Conservation (phyloP, 1,139 yeast species). For the Cylindricascospora bacillispora region DNA sequence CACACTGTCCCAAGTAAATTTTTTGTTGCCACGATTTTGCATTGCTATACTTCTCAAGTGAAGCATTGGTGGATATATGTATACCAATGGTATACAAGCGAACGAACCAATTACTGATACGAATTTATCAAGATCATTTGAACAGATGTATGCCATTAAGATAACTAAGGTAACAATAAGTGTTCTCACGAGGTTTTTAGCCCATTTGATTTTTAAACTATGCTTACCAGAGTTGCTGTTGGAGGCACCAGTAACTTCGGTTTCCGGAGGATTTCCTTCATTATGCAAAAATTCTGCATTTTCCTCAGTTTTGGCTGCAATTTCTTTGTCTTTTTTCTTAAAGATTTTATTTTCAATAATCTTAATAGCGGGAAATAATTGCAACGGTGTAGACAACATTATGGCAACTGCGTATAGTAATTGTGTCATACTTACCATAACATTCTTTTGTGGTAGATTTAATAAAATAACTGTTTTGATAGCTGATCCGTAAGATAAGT, state of each 20-base stretch:
- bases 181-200: constrained; percentile 46
- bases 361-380: constrained; percentile 63
- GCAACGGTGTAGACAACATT: constrained; percentile 62
- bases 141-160: constrained; percentile 45
- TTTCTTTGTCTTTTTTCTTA: constrained; percentile 26
- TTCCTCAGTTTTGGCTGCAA: constrained; percentile 9
- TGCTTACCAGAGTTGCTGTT: constrained; percentile 39
- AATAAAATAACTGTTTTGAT: constrained; percentile 56
- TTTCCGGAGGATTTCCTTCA: not conserved
- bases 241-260: not conserved
- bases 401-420: constrained; percentile 63
- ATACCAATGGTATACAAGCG: constrained; percentile 74
- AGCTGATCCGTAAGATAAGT: constrained; percentile 54
- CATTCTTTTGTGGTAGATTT: constrained; percentile 52
- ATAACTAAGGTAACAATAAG: constrained; percentile 41
- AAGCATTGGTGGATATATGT: constrained; percentile 69
- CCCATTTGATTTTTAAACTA: constrained; percentile 46
- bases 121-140: constrained; percentile 53
- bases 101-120: constrained; percentile 71
- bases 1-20: not conserved
- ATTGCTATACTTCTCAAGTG: constrained; percentile 34
- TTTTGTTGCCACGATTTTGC: not conserved
- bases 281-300: constrained; percentile 14
- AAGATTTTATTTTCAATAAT: constrained; percentile 54
- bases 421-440: constrained; percentile 54